Evolutionary conservation across 169 alveolate species (phyloP).

Genomic region (Eimeria tenella): DNA sequence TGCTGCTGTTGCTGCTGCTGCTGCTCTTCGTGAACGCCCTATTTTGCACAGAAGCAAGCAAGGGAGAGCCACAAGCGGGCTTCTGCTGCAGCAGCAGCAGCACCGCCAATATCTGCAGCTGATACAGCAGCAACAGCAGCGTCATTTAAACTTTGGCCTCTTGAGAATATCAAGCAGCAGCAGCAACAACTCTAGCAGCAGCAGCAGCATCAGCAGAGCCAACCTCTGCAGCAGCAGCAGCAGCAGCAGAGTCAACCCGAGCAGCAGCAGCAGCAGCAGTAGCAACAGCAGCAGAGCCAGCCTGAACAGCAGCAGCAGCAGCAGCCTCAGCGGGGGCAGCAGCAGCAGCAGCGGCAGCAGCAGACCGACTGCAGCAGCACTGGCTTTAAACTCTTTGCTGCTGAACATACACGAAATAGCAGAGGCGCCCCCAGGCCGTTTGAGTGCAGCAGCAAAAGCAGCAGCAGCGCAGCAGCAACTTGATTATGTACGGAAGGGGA

Average conservation of each 20-base stretch:
- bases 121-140: no score
- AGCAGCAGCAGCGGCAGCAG: conserved; percentile 8
- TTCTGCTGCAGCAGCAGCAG: background rate
- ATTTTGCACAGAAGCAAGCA: background rate
- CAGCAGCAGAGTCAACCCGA: no score
- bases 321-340: background rate
- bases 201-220: no score
- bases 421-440: conserved; percentile 39
- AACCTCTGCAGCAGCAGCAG: background rate
- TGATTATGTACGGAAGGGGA: background rate
- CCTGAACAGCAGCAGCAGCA: no score
- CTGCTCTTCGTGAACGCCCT: no score
- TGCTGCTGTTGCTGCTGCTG: background rate
- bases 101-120: background rate
- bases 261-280: no score
- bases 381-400: background rate
- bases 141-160: no score
- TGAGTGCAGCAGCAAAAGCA: conserved; percentile 15
- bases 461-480: background rate
- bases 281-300: no score
- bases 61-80: no score
- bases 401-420: background rate
- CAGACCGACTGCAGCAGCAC: background rate
- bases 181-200: no score
- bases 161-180: no score